phyloP scores from a whole-genome alignment of 179 eudicot species.

The Actinidia arguta region DNA sequence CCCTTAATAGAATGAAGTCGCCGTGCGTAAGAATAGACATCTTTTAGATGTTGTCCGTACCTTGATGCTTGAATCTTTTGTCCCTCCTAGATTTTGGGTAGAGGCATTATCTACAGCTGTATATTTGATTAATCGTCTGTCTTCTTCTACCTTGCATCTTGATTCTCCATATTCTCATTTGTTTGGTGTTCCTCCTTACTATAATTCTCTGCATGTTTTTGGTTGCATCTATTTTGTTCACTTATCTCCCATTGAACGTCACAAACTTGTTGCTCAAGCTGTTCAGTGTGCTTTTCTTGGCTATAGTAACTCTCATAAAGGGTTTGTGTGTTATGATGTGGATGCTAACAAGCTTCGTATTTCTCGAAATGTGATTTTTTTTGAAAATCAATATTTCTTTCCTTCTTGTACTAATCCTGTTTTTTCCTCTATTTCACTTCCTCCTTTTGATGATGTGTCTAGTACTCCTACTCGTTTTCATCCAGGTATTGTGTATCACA shows the following conservation, averaged over 20 bases:
- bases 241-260: not conserved
- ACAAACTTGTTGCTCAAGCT: not conserved
- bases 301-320: not conserved
- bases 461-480: not conserved
- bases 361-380: conserved; percentile 21
- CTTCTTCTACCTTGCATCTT: not conserved
- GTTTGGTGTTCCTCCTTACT: not conserved
- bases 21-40: conserved; percentile 4
- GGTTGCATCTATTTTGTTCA: not conserved
- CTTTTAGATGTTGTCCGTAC: conserved; percentile 11
- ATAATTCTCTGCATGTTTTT: not conserved
- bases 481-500: not conserved
- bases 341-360: not conserved
- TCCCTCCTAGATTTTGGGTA: conserved; percentile 14
- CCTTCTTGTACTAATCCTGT: not conserved
- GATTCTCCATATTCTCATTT: conserved; percentile 16
- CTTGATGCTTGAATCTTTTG: conserved; percentile 9
- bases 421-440: not conserved
- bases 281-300: conserved; percentile 8
- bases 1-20: conserved; percentile 13
- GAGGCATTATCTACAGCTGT: conserved; percentile 16
- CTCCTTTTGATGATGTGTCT: conserved; percentile 1
- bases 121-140: conserved; percentile 10
- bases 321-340: conserved; percentile 14
- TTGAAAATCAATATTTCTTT: conserved; percentile 19